Base-by-base conservation (phyloP, 768 basidiomycete genomes). In the Lyophyllum decastes region DNA sequence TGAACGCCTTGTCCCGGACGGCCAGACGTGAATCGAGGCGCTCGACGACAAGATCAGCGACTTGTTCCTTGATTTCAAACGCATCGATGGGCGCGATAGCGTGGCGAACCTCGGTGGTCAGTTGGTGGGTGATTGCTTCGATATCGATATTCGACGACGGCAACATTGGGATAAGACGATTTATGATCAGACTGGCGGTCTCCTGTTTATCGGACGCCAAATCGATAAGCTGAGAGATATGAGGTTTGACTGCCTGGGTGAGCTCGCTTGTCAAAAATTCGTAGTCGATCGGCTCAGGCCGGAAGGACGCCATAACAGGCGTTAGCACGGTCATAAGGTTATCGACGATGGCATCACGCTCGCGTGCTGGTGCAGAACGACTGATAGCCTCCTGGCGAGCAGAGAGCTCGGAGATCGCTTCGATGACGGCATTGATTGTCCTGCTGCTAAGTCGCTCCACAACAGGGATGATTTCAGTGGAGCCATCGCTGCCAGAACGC, bases 121-220 rank as follows among this genome's bases (percentile, higher is more conserved):
- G 75, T 59, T 89, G 78, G 24, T 78, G 68, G 8, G 83, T 78
- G 49, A 93, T 72, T 2, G 78, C 75, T 48, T 84, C 80, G 1
- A 79, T 78, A 64, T 93, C 86, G 25, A 82, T 53, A 33, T 70
- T 61, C 48, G 73, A 49, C 25, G 76, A 68, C 10, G 86, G 86
- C 17, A 94, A 65, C 54, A 90, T 68, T 10, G 92, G 92, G 5
- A 86, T 56, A 38, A 94, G 81, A 21, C 82, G 76, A 51, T 93
- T 83, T 26, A 92, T 83, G 57, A 94, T 94, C 41, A 94, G 81
- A 7, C 82, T 79, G 3, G 92, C 92, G 3, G 92, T 94, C 72
- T 94, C 92, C 34, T 90, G 82, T 69, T 94, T 94, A 69, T 94
- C 92, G 0, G 90, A 92, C 25, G 92, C 88, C 49, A 94, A 81